These are phyloP conservation scores for Thuidium tamariscinum DNA, from an alignment of 225 moss, liverwort and hornwort species.

Conservation along the genomic window DNA sequence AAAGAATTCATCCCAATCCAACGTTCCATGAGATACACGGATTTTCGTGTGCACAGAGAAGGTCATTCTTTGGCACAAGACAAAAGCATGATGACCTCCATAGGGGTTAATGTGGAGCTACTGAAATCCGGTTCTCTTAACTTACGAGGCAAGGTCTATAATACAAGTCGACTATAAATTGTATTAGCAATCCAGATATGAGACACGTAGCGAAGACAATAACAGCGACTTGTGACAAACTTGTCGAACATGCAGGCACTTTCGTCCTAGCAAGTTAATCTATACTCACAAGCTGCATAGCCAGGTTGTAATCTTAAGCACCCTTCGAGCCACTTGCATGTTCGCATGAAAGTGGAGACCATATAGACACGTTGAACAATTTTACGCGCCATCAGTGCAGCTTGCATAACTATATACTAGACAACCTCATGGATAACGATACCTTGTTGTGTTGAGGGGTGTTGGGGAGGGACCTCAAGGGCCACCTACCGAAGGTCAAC, in stretches of 20 bases:
- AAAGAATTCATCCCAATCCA: neutral
- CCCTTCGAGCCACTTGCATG: neutral
- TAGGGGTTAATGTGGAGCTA: too few relatives aligned
- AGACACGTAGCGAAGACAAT: neutral
- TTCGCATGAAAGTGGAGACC: neutral
- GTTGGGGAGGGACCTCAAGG: neutral
- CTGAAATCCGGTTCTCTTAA: neutral
- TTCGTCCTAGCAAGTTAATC: neutral
- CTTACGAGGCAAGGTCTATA: neutral
- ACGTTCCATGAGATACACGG: neutral
- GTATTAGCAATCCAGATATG: neutral
- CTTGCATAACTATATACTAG: neutral
- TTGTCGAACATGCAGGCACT: neutral
- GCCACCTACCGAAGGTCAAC: constrained; percentile 72
- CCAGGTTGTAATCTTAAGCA: neutral
- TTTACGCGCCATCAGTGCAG: neutral
- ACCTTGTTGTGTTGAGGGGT: neutral
- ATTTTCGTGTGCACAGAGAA: neutral
- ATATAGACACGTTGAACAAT: neutral
- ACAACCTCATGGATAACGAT: neutral
- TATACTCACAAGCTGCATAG: neutral
- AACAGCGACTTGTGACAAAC: neutral
- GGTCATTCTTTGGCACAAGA: neutral
- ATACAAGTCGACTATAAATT: neutral
- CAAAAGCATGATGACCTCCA: too few relatives aligned